These are phyloP conservation scores for Hypoxylon sp. DNA, from an alignment of 2,329 filamentous ascomycete genomes.

Conservation along the genomic window DNA sequence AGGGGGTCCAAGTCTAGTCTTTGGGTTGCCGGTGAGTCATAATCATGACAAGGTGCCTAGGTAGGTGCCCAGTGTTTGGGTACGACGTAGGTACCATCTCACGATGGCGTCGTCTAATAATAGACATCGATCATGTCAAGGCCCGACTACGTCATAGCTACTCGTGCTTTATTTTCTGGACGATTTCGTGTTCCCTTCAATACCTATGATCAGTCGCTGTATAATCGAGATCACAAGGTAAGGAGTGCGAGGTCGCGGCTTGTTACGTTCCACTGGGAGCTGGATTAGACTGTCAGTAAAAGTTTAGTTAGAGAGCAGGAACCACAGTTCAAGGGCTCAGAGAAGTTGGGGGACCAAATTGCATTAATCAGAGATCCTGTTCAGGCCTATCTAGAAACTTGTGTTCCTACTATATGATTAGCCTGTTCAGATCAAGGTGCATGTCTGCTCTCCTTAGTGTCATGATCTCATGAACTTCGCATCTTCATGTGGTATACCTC, in stretches of 20 bases:
- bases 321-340: background rate
- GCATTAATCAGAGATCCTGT: constrained; percentile 26
- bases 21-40: background rate
- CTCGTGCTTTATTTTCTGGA: background rate
- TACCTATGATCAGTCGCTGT: no score
- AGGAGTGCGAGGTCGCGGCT: no score
- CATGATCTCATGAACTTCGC: background rate
- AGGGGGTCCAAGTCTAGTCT: background rate
- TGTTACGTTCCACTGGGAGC: no score
- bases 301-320: background rate
- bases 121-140: background rate
- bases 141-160: background rate
- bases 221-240: no score
- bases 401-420: constrained; percentile 11
- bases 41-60: background rate
- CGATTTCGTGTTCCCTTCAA: background rate
- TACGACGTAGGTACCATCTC: background rate
- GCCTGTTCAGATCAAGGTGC: background rate
- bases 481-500: background rate
- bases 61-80: no score
- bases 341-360: background rate
- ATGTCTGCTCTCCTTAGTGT: background rate
- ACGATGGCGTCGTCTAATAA: background rate
- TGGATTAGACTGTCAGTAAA: background rate
- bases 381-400: constrained; percentile 23